Conservation (phyloP, 23 red algal species). For the Agarophyton chilense region DNA sequence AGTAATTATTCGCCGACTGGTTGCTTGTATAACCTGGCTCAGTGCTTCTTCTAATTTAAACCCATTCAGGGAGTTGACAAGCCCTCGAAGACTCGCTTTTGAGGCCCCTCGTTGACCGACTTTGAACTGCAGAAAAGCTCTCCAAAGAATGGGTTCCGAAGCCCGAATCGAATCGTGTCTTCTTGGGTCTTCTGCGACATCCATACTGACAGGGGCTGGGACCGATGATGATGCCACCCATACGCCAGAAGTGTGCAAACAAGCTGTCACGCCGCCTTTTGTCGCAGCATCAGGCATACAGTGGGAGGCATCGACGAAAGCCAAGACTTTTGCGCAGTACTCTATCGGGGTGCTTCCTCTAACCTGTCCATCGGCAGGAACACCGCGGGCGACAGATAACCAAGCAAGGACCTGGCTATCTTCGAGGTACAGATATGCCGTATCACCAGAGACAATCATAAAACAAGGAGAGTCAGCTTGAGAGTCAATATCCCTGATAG, state of each 20-base stretch:
- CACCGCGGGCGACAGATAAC: conserved; percentile 52
- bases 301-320: conserved; percentile 18
- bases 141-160: conserved; percentile 39
- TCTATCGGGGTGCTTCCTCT: conserved; percentile 22
- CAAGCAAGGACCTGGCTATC: conserved; percentile 14
- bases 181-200: not conserved
- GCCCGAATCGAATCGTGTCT: conserved; percentile 11
- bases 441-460: conserved; percentile 56
- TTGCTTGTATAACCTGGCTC: conserved; percentile 9
- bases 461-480: conserved; percentile 7
- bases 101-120: conserved; percentile 49
- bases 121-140: conserved; percentile 51
- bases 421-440: conserved; percentile 34
- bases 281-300: conserved; percentile 28
- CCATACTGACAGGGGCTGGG: conserved; percentile 57
- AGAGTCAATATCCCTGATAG: conserved; percentile 42
- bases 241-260: conserved; percentile 32
- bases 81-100: conserved; percentile 38
- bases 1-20: conserved; percentile 40
- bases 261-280: conserved; percentile 47
- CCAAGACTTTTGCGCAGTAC: conserved; percentile 1
- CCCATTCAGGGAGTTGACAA: conserved; percentile 36
- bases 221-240: conserved; percentile 36
- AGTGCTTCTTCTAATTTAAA: conserved; percentile 41
- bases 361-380: conserved; percentile 52